Base-by-base conservation (phyloP, 139 green algal genomes). In the Chlorella sp. region DNA sequence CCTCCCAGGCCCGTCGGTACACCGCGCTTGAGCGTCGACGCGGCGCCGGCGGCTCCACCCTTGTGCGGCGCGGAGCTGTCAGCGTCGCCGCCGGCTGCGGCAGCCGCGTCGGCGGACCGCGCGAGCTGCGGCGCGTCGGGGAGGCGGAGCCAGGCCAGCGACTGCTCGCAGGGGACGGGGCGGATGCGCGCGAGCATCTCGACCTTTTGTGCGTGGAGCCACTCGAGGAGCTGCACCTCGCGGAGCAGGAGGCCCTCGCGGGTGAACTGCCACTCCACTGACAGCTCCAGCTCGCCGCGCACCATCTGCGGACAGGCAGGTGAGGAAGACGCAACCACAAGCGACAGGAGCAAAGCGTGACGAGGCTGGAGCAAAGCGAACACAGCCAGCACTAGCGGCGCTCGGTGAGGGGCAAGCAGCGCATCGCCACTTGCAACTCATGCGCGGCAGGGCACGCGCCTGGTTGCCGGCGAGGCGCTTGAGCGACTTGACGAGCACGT, bases 241-340 rank as follows among this genome's bases (percentile, higher is more conserved):
- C 86, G 86, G 51, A 71, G 82, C 50, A 95, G 83, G 78, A 94
- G 80, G n/a, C 83, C 85, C 50, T 88, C 81, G 0, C 80, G 78
- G 0, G 83, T 95, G n/a, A 94, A 80, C 72, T 89, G 86, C 91
- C 91, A 96, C 35, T 83, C 63, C 35, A 96, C 89, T 22, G 74
- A 72, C 59, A 94, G 30, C 63, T 75, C 49, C 35, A 94, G 33
- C 24, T 80, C 42, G 31, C 77, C 77, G 30, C 76, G 65, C 32
- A 81, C 66, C 2, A 24, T 49, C 67, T 79, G 61, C 62, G 62
- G 3, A 59, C 33, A 60, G 3, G 34, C 32, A 71, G 33, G n/a
- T n/a, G n/a, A n/a, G 14, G 20, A 5, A 70, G 63, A 20, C 22
- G 14, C 59, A 64, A 10, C 14, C 22, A 30, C 59, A n/a, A 22